Conservation (phyloP, 2,329 filamentous ascomycete genomes). For the Rutstroemia sp. region DNA sequence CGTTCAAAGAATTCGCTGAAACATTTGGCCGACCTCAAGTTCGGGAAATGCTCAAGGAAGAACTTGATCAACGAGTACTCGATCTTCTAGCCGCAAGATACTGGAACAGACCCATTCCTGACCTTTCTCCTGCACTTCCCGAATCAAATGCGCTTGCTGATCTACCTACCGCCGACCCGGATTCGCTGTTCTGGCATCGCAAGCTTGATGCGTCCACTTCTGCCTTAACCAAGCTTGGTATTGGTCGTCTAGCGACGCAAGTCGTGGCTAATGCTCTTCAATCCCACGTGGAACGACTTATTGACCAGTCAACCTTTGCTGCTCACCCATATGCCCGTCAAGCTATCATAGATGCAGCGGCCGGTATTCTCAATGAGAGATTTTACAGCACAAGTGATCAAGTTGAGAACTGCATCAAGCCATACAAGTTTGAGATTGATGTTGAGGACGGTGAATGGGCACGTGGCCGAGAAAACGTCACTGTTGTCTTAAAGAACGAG, state of each 20-base stretch:
- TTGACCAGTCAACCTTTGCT: slow-evolving; percentile 75
- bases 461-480: slow-evolving; percentile 76
- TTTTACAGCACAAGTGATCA: slow-evolving; percentile 98
- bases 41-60: slow-evolving; percentile 78
- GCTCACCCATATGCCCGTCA: slow-evolving; percentile 86
- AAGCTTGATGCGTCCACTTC: slow-evolving; percentile 91
- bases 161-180: slow-evolving; percentile 76
- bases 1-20: slow-evolving; percentile 90
- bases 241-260: slow-evolving; percentile 85
- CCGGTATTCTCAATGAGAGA: slow-evolving; percentile 82
- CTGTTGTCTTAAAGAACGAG: slow-evolving; percentile 76
- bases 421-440: slow-evolving; percentile 97
- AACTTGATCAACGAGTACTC: slow-evolving; percentile 89
- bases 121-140: slow-evolving; percentile 57
- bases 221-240: slow-evolving; percentile 85
- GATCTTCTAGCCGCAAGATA: slow-evolving; percentile 89
- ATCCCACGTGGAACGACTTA: slow-evolving; percentile 69
- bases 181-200: slow-evolving; percentile 85
- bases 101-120: slow-evolving; percentile 94
- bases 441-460: slow-evolving; percentile 86
- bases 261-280: slow-evolving; percentile 87
- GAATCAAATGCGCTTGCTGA: slow-evolving; percentile 69
- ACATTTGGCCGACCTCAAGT: slow-evolving; percentile 86
- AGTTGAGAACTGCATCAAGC: slow-evolving; percentile 98
- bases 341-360: slow-evolving; percentile 86